Percentiles rank a stretch among this genome's conserved stretches.
These are phyloP conservation scores for Paraphaeosphaeria sporulosa DNA, from an alignment of 2,329 filamentous ascomycete genomes.

Conservation along the genomic window DNA sequence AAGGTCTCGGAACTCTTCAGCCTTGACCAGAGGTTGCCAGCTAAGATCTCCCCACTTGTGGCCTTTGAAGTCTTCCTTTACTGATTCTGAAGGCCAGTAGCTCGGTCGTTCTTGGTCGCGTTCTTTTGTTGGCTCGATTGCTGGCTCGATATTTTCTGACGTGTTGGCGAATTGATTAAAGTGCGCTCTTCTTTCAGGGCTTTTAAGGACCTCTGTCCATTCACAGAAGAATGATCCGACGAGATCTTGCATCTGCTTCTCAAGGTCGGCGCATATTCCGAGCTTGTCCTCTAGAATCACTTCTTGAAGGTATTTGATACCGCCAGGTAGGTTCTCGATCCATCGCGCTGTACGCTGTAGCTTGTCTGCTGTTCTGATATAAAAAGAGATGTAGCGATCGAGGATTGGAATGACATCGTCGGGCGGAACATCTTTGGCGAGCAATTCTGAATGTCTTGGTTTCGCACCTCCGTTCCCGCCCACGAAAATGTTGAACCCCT, in stretches of 20 bases:
- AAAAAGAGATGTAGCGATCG: conserved; percentile 91
- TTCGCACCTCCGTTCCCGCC: conserved; percentile 89
- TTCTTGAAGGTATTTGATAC: conserved; percentile 81
- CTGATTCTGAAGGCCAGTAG: conserved; percentile 76
- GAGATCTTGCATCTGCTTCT: conserved; percentile 86
- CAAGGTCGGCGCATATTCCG: conserved; percentile 82
- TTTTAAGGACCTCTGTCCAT: conserved; percentile 82
- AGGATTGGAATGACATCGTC: conserved; percentile 83
- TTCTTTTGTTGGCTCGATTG: conserved; percentile 74
- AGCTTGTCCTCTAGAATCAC: conserved; percentile 87
- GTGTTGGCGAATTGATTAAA: conserved; percentile 91
- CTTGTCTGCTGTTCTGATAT: conserved; percentile 90
- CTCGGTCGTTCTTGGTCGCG: conserved; percentile 76
- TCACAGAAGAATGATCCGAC: conserved; percentile 89
- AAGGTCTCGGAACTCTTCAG: conserved; percentile 71
- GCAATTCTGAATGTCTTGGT: conserved; percentile 79
- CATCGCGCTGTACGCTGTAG: conserved; percentile 88
- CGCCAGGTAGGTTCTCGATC: conserved; percentile 84
- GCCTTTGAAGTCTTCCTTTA: conserved; percentile 75
- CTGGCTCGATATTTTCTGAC: conserved; percentile 68
- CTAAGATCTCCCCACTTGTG: conserved; percentile 70
- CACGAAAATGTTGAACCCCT: conserved; percentile 92
- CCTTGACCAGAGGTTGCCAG: conserved; percentile 83
- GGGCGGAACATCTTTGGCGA: conserved; percentile 85
- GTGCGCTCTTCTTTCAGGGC: conserved; percentile 70